Percentiles rank a stretch among this genome's conserved stretches.
Evolutionary conservation across 257 asterid species (phyloP).

Genomic region (Solanum acaule): DNA sequence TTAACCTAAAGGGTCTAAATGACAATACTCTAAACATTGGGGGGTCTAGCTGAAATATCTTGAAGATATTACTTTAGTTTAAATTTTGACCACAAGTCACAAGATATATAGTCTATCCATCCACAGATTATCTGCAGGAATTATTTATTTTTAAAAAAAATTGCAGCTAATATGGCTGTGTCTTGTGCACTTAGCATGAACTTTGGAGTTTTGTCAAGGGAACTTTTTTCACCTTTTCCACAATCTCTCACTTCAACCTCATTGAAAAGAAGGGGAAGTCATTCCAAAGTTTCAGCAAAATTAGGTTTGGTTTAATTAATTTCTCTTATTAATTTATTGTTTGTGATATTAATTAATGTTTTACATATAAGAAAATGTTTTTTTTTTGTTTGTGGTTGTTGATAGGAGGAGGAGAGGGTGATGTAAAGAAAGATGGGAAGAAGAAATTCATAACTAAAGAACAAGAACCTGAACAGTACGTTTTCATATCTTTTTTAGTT

Average conservation of each 20-base stretch:
- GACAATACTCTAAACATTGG: not conserved
- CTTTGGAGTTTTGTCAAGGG: conserved; percentile 19
- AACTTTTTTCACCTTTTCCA: conserved; percentile 11
- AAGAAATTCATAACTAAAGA: conserved; percentile 91
- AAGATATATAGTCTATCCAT: not conserved
- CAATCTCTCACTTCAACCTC: conserved; percentile 12
- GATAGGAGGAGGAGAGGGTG: conserved; percentile 73
- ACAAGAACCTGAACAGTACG: conserved; percentile 86
- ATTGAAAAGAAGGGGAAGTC: conserved; percentile 19
- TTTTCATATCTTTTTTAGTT: not conserved
- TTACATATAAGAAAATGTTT: not conserved
- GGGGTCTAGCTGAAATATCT: not conserved
- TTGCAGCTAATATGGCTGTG: conserved; percentile 46
- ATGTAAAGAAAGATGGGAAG: conserved; percentile 49
- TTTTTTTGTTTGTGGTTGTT: not conserved
- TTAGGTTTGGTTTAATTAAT: conserved; percentile 29
- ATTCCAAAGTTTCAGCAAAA: conserved; percentile 47
- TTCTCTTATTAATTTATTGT: not conserved
- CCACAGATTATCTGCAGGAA: not conserved
- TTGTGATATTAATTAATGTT: not conserved
- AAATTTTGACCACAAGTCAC: not conserved
- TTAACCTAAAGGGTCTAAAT: not conserved
- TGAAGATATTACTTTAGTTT: not conserved
- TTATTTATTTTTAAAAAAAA: not conserved
- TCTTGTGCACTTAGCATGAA: conserved; percentile 23